Conservation (phyloP, 192 early-diverging fungal genomes). For the Coemansia sp. region DNA sequence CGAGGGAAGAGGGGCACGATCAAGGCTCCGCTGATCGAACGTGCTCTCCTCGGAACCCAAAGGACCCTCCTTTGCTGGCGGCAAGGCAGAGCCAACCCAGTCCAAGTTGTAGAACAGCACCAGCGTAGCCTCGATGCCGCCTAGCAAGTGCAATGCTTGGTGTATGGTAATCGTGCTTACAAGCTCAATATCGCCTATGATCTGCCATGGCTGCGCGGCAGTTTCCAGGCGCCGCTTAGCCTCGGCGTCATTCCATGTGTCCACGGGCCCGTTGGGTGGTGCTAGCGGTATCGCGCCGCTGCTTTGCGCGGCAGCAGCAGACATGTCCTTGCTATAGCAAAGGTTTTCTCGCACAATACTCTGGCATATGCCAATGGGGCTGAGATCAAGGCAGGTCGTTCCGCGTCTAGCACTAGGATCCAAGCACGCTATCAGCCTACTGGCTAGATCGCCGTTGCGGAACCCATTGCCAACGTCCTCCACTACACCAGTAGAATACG, state of each 20-base stretch:
- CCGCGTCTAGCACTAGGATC: slow-evolving; percentile 9
- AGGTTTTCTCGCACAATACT: slow-evolving; percentile 31
- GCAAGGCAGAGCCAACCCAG: slow-evolving; percentile 31
- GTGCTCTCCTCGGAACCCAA: slow-evolving; percentile 29
- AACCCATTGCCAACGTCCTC: slow-evolving; percentile 19
- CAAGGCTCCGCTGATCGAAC: slow-evolving; percentile 31
- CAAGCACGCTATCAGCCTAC: slow-evolving; percentile 21
- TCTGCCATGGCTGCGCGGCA: slow-evolving; percentile 23
- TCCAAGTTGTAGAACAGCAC: slow-evolving; percentile 30
- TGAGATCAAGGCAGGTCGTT: slow-evolving; percentile 17
- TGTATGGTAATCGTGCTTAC: slow-evolving; percentile 23
- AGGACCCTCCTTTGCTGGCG: slow-evolving; percentile 26
- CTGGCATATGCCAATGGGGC: slow-evolving; percentile 43
- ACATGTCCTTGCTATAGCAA: not conserved
- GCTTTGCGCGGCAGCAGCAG: not conserved
- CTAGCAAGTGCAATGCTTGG: slow-evolving; percentile 22
- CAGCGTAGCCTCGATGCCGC: slow-evolving; percentile 26
- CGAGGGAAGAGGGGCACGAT: slow-evolving; percentile 22
- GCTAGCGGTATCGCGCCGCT: slow-evolving; percentile 7
- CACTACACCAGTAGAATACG: not conserved
- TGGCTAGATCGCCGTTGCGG: slow-evolving; percentile 9
- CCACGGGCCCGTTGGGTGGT: not conserved
- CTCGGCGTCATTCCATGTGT: slow-evolving; percentile 1
- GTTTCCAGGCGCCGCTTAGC: slow-evolving; percentile 19
- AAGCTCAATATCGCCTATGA: slow-evolving; percentile 21